Evolutionary conservation across 257 asterid species (phyloP).

Genomic region (Capsicum chinense): DNA sequence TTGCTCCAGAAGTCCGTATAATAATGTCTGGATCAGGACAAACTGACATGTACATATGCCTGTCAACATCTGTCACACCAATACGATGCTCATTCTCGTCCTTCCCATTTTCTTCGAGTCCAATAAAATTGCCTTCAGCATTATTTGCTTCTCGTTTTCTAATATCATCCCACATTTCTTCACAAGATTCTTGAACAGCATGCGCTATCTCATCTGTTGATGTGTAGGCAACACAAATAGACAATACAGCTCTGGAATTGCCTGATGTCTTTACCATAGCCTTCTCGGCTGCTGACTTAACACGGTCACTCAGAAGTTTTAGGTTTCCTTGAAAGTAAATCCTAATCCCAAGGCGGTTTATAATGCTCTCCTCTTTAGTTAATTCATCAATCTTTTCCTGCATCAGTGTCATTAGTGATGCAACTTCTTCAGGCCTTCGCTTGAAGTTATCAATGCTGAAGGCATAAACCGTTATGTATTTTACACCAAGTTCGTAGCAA

Average conservation of each 20-base stretch:
- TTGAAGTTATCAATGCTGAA: conserved; percentile 86
- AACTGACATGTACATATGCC: conserved; percentile 67
- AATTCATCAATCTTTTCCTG: conserved; percentile 71
- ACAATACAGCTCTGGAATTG: conserved; percentile 61
- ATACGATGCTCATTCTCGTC: conserved; percentile 37
- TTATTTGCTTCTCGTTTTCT: conserved; percentile 30
- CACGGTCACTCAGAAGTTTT: conserved; percentile 60
- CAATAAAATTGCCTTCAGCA: conserved; percentile 31
- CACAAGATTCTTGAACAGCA: conserved; percentile 61
- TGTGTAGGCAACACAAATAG: conserved; percentile 82
- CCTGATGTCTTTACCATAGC: conserved; percentile 67
- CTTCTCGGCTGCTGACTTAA: conserved; percentile 65
- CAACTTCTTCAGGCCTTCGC: conserved; percentile 79
- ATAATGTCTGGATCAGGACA: conserved; percentile 76
- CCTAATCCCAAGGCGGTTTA: conserved; percentile 67
- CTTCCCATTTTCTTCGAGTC: conserved; percentile 29
- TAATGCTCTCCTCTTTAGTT: conserved; percentile 57
- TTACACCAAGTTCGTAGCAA: conserved; percentile 68
- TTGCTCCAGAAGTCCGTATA: conserved; percentile 77
- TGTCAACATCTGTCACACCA: conserved; percentile 55
- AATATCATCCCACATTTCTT: conserved; percentile 45
- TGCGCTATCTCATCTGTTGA: conserved; percentile 75
- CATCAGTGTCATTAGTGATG: conserved; percentile 71
- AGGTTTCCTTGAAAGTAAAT: conserved; percentile 68
- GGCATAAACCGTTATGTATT: conserved; percentile 67